Percentiles rank a stretch among this genome's conserved stretches.
Evolutionary conservation across 2,329 filamentous ascomycete genomes (phyloP).

Genomic region (Fusarium zealandicum): DNA sequence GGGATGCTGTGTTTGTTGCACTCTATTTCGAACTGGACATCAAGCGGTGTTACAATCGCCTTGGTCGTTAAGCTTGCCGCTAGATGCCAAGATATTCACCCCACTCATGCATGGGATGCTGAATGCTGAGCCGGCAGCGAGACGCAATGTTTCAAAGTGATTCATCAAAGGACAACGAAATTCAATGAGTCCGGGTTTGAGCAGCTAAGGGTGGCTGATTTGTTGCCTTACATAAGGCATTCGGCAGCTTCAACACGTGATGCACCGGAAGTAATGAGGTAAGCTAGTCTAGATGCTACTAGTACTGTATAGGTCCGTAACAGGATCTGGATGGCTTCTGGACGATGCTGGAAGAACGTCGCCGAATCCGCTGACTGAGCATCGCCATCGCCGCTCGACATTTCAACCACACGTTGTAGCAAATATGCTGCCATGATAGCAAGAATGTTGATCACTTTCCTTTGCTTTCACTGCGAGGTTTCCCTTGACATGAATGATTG

Average conservation of each 20-base stretch:
- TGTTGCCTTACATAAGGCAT: no score
- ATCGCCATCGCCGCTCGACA: conserved; percentile 27
- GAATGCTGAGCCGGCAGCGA: conserved; percentile 12
- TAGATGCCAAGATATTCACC: not conserved
- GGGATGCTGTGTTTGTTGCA: conserved; percentile 9
- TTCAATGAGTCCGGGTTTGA: not conserved
- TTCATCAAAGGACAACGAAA: no score
- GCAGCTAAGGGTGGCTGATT: not conserved
- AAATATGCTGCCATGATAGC: not conserved
- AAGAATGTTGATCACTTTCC: not conserved
- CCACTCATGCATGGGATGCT: conserved; percentile 8
- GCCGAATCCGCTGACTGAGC: conserved; percentile 43
- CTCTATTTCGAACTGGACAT: conserved; percentile 22
- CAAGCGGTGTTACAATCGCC: not conserved
- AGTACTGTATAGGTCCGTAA: no score
- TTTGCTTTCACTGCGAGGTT: not conserved
- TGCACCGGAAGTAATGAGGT: no score
- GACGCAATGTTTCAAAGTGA: conserved; percentile 3
- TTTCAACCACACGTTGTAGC: not conserved
- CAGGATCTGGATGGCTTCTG: conserved; percentile 5
- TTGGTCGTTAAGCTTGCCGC: not conserved
- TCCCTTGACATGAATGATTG: not conserved
- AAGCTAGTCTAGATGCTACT: no score
- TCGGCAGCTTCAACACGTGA: no score
- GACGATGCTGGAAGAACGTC: conserved; percentile 38